Evolutionary conservation across 768 basidiomycete genomes (phyloP).

Genomic region (Serendipita indica): DNA sequence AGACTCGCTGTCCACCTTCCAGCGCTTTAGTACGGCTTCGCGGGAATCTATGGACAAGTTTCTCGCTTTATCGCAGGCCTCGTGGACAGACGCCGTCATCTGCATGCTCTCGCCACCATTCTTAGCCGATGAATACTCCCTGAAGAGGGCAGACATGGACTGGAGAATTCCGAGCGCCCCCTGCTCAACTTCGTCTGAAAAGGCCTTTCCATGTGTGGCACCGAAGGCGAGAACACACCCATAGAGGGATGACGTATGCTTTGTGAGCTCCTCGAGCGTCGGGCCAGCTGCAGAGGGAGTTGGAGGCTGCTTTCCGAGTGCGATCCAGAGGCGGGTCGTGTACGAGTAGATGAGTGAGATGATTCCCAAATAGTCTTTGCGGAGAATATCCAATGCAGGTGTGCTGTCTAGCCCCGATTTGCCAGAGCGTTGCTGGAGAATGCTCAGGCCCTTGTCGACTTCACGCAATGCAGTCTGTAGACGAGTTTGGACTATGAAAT

Average conservation of each 20-base stretch:
- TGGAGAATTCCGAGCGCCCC: conserved; percentile 31
- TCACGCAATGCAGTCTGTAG: background rate
- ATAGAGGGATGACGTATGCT: conserved; percentile 33
- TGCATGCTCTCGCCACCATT: conserved; percentile 37
- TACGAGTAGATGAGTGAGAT: conserved; percentile 41
- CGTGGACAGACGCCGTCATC: conserved; percentile 45
- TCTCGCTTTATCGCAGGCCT: conserved; percentile 38
- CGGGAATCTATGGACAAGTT: conserved; percentile 43
- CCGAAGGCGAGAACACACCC: conserved; percentile 36
- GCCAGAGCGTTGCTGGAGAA: background rate
- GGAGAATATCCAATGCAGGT: conserved; percentile 28
- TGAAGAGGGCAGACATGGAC: conserved; percentile 30
- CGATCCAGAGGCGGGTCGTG: conserved; percentile 47
- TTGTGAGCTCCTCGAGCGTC: conserved; percentile 39
- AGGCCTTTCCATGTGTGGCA: conserved; percentile 30
- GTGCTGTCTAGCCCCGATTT: conserved; percentile 14
- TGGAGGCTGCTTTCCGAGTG: conserved; percentile 37
- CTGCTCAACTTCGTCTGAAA: conserved; percentile 31
- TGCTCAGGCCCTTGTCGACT: background rate
- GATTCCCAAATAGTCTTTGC: conserved; percentile 41
- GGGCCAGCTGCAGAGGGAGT: conserved; percentile 35
- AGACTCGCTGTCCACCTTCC: conserved; percentile 37
- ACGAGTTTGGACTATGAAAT: background rate
- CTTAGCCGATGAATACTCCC: conserved; percentile 27
- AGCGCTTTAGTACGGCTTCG: conserved; percentile 39